Base-by-base conservation (phyloP, 1,284 basidiomycete species). In the Microbotryum violaceum region DNA sequence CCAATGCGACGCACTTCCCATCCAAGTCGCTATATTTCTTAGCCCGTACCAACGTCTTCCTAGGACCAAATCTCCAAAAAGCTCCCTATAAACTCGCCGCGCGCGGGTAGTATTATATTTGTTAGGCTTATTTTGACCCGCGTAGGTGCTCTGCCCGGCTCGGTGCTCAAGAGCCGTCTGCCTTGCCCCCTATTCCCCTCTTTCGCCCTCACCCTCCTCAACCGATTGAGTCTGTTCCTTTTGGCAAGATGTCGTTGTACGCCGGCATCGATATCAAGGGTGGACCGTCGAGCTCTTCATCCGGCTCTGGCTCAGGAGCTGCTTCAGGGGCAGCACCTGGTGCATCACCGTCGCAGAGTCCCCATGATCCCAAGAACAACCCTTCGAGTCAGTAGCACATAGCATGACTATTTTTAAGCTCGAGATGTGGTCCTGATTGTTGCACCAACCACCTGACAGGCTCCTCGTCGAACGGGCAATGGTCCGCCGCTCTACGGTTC, bases 401-500 rank as follows among this genome's bases (percentile, higher is more conserved):
- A 4, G 7, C 2, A 4, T 21, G 12, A 7, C 23, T 14, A 0
- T 2, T 4, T 3, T 0, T 2, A 31, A 31, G 31, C 31, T 31
- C 31, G 9, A 31, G 31, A 10, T 31, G 31, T n/a, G 45, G 6
- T 18, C 23, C 20, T 37, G 20, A 9, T 1, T 14, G 50, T 33
- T 37, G 18, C 1, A 4, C 7, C 16, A 6, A 14, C 33, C 1
- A 2, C 9, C 4, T 12, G 14, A 2, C 56, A 57, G 58, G 59
- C 29, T 50, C 65, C 5, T 16, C 37, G 37, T 16, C 37, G 14
- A 42, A 12, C 37, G 37, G 37, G 3, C 37, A 42, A 42, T 69
- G 67, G 65, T 69, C 67, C 9, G 63, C 69, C 42, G 65, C 70
- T 1, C 63, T 71, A 9, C 60, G 68, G 20, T 71, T 71, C 60